phyloP scores from a whole-genome alignment of 441 rosid genomes.

The Erysimum cheiri region DNA sequence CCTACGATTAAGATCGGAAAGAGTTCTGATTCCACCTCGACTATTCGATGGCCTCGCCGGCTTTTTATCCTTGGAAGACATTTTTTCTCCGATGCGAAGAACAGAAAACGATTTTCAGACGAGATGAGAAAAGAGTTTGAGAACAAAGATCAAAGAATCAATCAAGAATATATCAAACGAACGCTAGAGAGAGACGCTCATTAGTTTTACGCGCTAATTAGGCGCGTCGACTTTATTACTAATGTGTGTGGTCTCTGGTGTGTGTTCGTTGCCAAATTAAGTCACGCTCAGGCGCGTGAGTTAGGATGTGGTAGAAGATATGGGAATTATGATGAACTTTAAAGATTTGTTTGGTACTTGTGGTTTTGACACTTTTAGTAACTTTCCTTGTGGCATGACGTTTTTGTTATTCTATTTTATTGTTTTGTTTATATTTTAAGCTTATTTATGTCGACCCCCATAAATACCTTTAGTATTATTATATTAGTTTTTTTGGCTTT shows the following conservation, averaged over 20 bases:
- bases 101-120: not conserved
- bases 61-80: conserved; percentile 88
- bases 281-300: conserved; percentile 6
- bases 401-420: conserved; percentile 1
- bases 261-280: not conserved
- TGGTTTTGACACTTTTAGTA: conserved; percentile 22
- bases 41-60: conserved; percentile 67
- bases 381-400: conserved; percentile 20
- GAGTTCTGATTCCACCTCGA: conserved; percentile 79
- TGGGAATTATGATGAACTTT: no score
- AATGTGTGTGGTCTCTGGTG: conserved; percentile 1
- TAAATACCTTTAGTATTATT: not conserved
- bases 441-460: no score
- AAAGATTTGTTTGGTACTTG: conserved; percentile 26
- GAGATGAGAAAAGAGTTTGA: not conserved
- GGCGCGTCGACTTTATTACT: conserved; percentile 18
- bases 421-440: not conserved
- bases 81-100: conserved; percentile 27
- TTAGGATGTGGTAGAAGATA: not conserved
- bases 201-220: conserved; percentile 27
- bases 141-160: not conserved
- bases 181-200: conserved; percentile 38
- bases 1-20: conserved; percentile 83
- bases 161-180: conserved; percentile 30
- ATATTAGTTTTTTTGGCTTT: no score